phyloP scores from a whole-genome alignment of 306 rosid genomes.

The Heteromeles arbutifolia region DNA sequence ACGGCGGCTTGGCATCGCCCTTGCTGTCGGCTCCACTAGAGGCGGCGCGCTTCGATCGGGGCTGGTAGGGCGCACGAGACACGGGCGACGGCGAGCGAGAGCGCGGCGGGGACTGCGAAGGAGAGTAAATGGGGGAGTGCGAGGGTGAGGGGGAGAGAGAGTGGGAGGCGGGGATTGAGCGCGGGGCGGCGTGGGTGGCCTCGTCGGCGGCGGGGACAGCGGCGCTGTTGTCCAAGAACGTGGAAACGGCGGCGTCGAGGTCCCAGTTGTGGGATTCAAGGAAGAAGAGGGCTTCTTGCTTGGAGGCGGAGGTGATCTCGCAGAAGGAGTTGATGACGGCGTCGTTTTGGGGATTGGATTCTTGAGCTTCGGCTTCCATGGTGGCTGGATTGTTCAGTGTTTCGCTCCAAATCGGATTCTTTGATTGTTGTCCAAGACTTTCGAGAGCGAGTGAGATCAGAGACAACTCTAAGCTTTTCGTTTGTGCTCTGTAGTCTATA shows the following conservation, averaged over 20 bases:
- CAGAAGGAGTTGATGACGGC: conserved; percentile 56
- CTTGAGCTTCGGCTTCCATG: conserved; percentile 32
- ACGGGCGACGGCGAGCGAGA: conserved; percentile 33
- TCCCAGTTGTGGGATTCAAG: conserved; percentile 80
- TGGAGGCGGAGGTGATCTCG: conserved; percentile 73
- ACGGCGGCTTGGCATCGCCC: conserved; percentile 31
- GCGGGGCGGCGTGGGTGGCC: neutral
- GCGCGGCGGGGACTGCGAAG: conserved; percentile 29
- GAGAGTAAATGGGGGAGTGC: conserved; percentile 24
- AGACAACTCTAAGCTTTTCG: neutral
- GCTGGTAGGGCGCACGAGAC: conserved; percentile 57
- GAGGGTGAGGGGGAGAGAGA: conserved; percentile 13
- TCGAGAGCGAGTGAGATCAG: neutral
- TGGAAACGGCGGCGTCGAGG: conserved; percentile 85
- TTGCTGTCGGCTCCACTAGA: conserved; percentile 24
- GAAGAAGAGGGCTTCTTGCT: conserved; percentile 71
- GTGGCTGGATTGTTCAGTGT: neutral
- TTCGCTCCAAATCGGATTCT: neutral
- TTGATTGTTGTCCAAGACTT: neutral
- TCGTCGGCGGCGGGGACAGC: neutral
- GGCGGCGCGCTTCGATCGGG: conserved; percentile 54
- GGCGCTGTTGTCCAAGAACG: conserved; percentile 50
- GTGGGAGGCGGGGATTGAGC: conserved; percentile 1
- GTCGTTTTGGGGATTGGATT: conserved; percentile 29
- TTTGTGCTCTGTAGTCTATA: too few relatives aligned